Evolutionary conservation across 2,329 filamentous ascomycete genomes (phyloP), one percentile per base, ranked within the genome.

Genomic region (Chrysoporthe austroafricana): DNA sequence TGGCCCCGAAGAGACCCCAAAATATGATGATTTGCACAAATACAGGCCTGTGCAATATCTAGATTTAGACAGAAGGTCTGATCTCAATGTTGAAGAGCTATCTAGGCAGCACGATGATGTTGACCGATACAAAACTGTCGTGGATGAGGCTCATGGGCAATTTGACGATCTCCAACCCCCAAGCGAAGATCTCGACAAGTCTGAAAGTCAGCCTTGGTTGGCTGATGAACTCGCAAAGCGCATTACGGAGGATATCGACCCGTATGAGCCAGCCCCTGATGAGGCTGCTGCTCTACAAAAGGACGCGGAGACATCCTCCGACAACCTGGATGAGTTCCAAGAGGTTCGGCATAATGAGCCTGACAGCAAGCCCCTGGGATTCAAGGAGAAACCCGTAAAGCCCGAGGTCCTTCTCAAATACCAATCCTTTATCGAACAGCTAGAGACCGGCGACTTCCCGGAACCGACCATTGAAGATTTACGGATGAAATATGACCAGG

Each of bases 281-380:
- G 75, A 81, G 21, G 73, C 77, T 32, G 71, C 74, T 6, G 68
- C 71, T 32, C 26, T 14, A 0, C 66, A 63, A 7, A 70, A 78
- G 54, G 73, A 78, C 50, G 64, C 73, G 16, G 66, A 76, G 42
- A 69, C 73, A 43, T 73, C 78, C 63, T 80, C 83, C 66, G 75
- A 82, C 2, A 83, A 85, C 60, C 73, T 85, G 58, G 71, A 77
- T 66, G 74, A 79, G 50, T 83, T 82, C 67, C 75, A 74, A 1
- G 76, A 79, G 4, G 74, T 77, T 13, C 9, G 21, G 46, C 13
- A 46, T 14, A 50, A 61, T 21, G 32, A 69, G 56, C 34, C 56
- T 4, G 9, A 59, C 4, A 71, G 66, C 2, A 63, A 70, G 34
- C 36, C 82, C 39, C 74, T 80, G 32, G 69, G 71, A 9, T 65